Conservation (phyloP, 1,139 yeast species). For the Yamadazyma spencermartinsiae region DNA sequence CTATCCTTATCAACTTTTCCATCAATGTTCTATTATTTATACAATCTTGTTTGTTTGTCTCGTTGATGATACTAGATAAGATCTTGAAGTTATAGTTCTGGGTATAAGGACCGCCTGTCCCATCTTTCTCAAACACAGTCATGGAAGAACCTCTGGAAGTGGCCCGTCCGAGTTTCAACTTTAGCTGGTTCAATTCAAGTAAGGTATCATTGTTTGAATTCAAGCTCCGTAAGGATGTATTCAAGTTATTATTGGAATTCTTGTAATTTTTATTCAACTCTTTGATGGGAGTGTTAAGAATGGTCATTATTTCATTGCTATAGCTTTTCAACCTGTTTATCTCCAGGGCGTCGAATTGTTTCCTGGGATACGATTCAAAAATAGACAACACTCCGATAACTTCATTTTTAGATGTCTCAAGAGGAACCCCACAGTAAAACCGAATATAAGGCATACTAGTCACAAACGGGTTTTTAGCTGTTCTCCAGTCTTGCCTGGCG, state of each 20-base stretch:
- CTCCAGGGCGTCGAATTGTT: conserved; percentile 34
- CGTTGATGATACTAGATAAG: conserved; percentile 26
- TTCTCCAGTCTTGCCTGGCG: conserved; percentile 70
- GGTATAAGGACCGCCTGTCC: conserved; percentile 58
- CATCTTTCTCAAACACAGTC: conserved; percentile 58
- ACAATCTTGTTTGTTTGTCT: conserved; percentile 15
- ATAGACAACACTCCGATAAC: conserved; percentile 62
- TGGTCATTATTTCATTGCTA: conserved; percentile 44
- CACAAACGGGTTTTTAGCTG: conserved; percentile 58
- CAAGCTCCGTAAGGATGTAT: background rate
- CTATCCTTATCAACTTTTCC: conserved; percentile 39
- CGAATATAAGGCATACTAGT: conserved; percentile 57
- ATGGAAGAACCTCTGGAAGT: conserved; percentile 41
- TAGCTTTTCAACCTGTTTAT: conserved; percentile 34
- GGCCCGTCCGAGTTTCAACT: conserved; percentile 52
- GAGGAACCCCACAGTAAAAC: conserved; percentile 66
- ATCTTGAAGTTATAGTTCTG: conserved; percentile 48
- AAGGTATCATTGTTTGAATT: conserved; percentile 13
- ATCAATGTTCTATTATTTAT: conserved; percentile 29
- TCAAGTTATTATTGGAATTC: conserved; percentile 1
- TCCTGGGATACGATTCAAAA: conserved; percentile 51
- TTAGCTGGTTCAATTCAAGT: conserved; percentile 28
- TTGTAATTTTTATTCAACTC: conserved; percentile 9
- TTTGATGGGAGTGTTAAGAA: conserved; percentile 37
- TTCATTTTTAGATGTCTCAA: conserved; percentile 37